Base-by-base conservation (phyloP, 768 basidiomycete species). In the Chalciporus chontae region DNA sequence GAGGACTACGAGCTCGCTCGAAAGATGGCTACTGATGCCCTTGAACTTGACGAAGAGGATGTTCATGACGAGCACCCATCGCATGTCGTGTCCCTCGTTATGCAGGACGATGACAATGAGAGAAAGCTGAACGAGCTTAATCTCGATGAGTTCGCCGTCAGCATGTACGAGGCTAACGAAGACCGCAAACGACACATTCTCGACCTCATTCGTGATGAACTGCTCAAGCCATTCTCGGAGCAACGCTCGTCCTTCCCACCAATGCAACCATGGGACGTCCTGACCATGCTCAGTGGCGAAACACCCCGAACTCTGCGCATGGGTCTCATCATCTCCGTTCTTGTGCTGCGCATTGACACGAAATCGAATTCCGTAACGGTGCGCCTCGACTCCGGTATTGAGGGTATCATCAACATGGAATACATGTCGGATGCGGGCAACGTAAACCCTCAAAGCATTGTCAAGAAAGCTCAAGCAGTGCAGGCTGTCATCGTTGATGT, bases 41-140 rank as follows among this genome's bases (percentile, higher is more conserved):
- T 98, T 13, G 96, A 97, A 63, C 78, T 92, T n/a, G 96, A 99
- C 57, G 94, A 95, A 61, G 96, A 98, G 67, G 96, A 99, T 70
- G 78, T 93, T 29, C 89, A 90, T 48, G 90, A 91, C 56, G 84
- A 89, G 60, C 90, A 95, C 64, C 90, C 94, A 23, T 98, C 96
- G 2, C 84, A 87, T 57, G 87, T 90, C 8, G 92, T 99, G 40
- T 79, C 80, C 13, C 70, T 84, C 40, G 85, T 99, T 64, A 91
- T 96, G 85, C 76, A 81, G 37, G 91, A 95, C 64, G 73, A 69
- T 23, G 85, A 92, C 53, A 84, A 81, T 56, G 85, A 80, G 49
- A 79, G 76, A 60, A 95, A 94, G 70, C 74, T 99, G 14, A 78
- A 85, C 47, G 92, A 94, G 57, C 83, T 98, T 48, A 96, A 91